Evolutionary conservation across 2,329 filamentous ascomycete species (phyloP).

Genomic region (Alternaria sp.): DNA sequence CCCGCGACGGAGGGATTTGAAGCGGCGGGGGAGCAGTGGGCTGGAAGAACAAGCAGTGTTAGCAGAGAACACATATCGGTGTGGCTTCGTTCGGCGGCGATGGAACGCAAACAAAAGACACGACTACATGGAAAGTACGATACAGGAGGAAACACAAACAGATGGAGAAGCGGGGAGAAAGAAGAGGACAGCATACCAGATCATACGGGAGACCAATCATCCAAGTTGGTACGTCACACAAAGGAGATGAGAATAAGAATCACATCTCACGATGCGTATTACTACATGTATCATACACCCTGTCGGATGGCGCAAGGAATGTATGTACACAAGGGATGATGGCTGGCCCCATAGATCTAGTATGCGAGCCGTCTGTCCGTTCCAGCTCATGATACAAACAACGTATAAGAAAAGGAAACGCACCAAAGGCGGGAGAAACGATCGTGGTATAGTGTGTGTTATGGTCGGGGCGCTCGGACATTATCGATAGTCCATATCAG

Average conservation of each 20-base stretch:
- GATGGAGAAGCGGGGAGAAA: not conserved
- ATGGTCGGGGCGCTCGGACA: slow-evolving; percentile 30
- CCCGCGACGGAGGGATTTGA: slow-evolving; percentile 86
- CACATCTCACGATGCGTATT: slow-evolving; percentile 37
- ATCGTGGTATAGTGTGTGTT: slow-evolving; percentile 40
- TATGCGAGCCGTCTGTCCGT: slow-evolving; percentile 10
- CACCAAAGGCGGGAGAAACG: slow-evolving; percentile 49
- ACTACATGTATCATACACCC: slow-evolving; percentile 43
- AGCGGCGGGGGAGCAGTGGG: slow-evolving; percentile 63
- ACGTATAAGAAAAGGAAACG: slow-evolving; percentile 44
- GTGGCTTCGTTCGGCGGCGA: slow-evolving; percentile 5
- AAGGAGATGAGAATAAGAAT: slow-evolving; percentile 25
- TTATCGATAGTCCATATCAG: slow-evolving; percentile 69
- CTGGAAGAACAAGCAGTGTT: slow-evolving; percentile 9
- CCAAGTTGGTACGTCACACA: slow-evolving; percentile 15
- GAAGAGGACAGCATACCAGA: slow-evolving; percentile 8
- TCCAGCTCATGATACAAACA: slow-evolving; percentile 20
- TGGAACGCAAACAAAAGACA: slow-evolving; percentile 16
- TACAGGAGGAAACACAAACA: slow-evolving; percentile 5
- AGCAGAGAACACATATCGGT: slow-evolving; percentile 43
- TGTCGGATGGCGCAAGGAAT: slow-evolving; percentile 29
- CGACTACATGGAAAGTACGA: not conserved
- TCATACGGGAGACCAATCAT: slow-evolving; percentile 15
- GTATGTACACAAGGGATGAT: slow-evolving; percentile 39
- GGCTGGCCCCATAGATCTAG: slow-evolving; percentile 17